Evolutionary conservation across 1,284 basidiomycete species (phyloP), one percentile per base, ranked within the genome.

Genomic region (Trichosporon asahii): DNA sequence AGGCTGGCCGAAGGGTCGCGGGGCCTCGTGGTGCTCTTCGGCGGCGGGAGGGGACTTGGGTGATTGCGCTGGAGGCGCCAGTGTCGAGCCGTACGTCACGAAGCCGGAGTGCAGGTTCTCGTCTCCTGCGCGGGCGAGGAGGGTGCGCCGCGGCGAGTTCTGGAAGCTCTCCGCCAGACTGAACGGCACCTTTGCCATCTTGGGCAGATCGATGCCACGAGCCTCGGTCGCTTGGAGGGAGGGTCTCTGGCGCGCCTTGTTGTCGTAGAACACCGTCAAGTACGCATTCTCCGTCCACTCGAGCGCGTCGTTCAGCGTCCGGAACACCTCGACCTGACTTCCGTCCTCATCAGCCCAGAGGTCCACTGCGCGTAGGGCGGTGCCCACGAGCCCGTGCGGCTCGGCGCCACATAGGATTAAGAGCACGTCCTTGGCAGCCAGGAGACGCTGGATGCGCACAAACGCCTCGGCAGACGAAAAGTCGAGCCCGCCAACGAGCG

Each of bases 391-490:
- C 0, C 89, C 89, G 7, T 90, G 88, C 0, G 86, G 85, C 3
- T 84, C 79, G 61, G 93, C 89, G 0, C 97, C 96, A 80, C 95
- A 98, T 71, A 98, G 88, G 18, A 98, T 93, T 27, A 99, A 86
- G 0, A 91, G 87, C 55, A 98, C 91, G 14, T 87, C 87, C 77
- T 91, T 92, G 12, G 89, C 88, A 12, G 88, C 85, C 25, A 98
- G 85, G 18, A 98, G 80, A 12, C 95, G 87, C 77, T 97, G 94
- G 27, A 98, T 88, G 25, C 96, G 88, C 64, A 98, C 91, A 76
- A 98, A 95, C 0, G 95, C 95, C 79, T 99, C 96, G 1, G 95
- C 94, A 0, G 95, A 90, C 0, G 93, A 95, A 87, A 98, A 92
- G 83, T 99, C 96, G 31, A 98, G 90, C 0, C 95, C 95, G 23